These are phyloP conservation scores for Stenocarpella maydis DNA, from an alignment of 2,329 filamentous ascomycete genomes.

Conservation along the genomic window DNA sequence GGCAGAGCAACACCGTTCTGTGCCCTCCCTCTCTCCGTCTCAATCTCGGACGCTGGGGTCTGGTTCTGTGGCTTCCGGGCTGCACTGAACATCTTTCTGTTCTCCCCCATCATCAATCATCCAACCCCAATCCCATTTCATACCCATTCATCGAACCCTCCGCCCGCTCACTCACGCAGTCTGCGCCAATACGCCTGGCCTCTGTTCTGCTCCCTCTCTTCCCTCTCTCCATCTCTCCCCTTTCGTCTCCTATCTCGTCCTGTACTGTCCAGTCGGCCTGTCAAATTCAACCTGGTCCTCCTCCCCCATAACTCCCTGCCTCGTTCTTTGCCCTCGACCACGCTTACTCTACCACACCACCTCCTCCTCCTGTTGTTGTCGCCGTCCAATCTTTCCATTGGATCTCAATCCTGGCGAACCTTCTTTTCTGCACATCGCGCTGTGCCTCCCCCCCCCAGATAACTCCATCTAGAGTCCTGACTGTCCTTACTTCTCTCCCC, in stretches of 20 bases:
- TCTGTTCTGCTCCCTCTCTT: constrained; percentile 38
- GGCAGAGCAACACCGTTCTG: constrained; percentile 16
- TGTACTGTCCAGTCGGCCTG: background rate
- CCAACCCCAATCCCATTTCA: background rate
- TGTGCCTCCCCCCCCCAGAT: constrained; percentile 28
- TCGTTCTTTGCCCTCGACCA: constrained; percentile 30
- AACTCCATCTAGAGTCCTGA: constrained; percentile 9
- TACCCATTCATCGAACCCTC: background rate
- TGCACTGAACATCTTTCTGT: constrained; percentile 3
- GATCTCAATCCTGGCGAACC: constrained; percentile 32
- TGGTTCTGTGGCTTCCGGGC: background rate
- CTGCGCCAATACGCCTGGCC: constrained; percentile 29
- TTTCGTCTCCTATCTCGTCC: constrained; percentile 19
- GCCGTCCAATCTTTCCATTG: constrained; percentile 27
- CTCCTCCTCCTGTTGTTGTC: constrained; percentile 4
- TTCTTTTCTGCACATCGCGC: constrained; percentile 29
- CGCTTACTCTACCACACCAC: constrained; percentile 20
- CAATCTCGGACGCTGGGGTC: background rate
- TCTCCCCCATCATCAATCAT: constrained; percentile 1
- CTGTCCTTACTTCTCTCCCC: constrained; percentile 22
- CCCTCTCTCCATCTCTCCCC: constrained; percentile 31
- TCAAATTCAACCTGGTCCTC: constrained; percentile 22
- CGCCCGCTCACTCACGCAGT: constrained; percentile 16
- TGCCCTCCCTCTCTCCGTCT: constrained; percentile 9
- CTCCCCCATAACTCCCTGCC: constrained; percentile 24